Evolutionary conservation across 1,139 yeast genomes (phyloP).

Genomic region (Yamadazyma oceani): DNA sequence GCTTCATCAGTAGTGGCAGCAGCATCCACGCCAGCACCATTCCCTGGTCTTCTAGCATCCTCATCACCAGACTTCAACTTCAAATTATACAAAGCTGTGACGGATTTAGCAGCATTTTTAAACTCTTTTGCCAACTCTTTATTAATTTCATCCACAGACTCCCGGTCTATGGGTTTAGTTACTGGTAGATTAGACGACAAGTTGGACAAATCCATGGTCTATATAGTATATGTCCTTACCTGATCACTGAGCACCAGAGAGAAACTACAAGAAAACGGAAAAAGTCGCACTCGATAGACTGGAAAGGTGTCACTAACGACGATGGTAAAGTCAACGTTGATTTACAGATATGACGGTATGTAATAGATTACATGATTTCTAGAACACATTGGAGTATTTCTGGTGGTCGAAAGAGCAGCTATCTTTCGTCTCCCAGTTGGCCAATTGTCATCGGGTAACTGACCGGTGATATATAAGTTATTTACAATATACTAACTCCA

Average conservation of each 20-base stretch:
- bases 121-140: constrained; percentile 43
- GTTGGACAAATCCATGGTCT: constrained; percentile 57
- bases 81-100: constrained; percentile 42
- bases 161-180: constrained; percentile 44
- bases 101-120: constrained; percentile 47
- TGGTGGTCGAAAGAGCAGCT: no score
- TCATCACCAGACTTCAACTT: constrained; percentile 8
- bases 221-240: not conserved
- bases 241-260: no score
- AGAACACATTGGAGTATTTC: no score
- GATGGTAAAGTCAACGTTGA: constrained; percentile 72
- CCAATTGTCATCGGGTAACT: no score
- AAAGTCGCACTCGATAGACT: not conserved
- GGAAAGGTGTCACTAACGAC: constrained; percentile 1
- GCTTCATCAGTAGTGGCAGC: no score
- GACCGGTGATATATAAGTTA: no score
- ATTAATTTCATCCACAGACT: constrained; percentile 43
- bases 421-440: no score
- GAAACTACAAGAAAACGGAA: no score
- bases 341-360: constrained; percentile 72
- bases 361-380: constrained; percentile 10
- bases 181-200: constrained; percentile 52
- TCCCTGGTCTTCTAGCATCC: not conserved
- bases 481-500: constrained; percentile 21
- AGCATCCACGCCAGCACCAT: no score